Conservation (phyloP, 352 stramenopile genomes). For the Globisporangium camurandrum region DNA sequence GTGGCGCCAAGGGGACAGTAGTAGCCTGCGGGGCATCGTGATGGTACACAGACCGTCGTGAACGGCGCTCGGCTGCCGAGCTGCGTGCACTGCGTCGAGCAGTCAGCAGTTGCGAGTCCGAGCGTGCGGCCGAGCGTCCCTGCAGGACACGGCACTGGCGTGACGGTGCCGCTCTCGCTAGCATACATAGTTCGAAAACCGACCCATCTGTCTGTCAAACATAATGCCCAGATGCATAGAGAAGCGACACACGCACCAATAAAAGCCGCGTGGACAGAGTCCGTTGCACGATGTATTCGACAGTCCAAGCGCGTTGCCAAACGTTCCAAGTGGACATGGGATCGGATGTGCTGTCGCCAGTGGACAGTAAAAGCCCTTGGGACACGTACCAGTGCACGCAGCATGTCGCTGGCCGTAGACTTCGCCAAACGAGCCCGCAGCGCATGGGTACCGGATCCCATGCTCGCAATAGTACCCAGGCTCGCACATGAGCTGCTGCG, state of each 20-base stretch:
- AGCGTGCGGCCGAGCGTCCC: slow-evolving; percentile 27
- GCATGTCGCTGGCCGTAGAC: slow-evolving; percentile 20
- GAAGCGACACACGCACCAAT: slow-evolving; percentile 41
- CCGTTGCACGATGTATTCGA: slow-evolving; percentile 30
- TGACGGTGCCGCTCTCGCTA: slow-evolving; percentile 29
- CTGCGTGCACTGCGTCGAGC: slow-evolving; percentile 32
- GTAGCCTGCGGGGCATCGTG: slow-evolving; percentile 40
- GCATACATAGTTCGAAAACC: neutral
- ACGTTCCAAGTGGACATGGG: slow-evolving; percentile 43
- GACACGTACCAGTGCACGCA: slow-evolving; percentile 35
- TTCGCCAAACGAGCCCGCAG: slow-evolving; percentile 37
- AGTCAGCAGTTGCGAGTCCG: slow-evolving; percentile 37
- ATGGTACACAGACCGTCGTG: slow-evolving; percentile 27
- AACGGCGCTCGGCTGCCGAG: slow-evolving; percentile 5
- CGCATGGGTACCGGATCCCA: slow-evolving; percentile 46
- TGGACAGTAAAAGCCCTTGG: slow-evolving; percentile 47
- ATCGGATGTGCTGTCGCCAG: slow-evolving; percentile 33
- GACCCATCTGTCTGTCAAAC: neutral
- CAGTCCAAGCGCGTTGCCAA: slow-evolving; percentile 25
- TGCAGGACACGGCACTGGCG: slow-evolving; percentile 31
- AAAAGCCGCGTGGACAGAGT: slow-evolving; percentile 38
- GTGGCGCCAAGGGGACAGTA: slow-evolving; percentile 43
- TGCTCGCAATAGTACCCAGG: slow-evolving; percentile 55
- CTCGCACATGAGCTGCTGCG: slow-evolving; percentile 28
- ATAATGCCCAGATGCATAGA: neutral